Evolutionary conservation across 1,284 basidiomycete species (phyloP).

Genomic region (Anthracocystis panici-leucophaei): DNA sequence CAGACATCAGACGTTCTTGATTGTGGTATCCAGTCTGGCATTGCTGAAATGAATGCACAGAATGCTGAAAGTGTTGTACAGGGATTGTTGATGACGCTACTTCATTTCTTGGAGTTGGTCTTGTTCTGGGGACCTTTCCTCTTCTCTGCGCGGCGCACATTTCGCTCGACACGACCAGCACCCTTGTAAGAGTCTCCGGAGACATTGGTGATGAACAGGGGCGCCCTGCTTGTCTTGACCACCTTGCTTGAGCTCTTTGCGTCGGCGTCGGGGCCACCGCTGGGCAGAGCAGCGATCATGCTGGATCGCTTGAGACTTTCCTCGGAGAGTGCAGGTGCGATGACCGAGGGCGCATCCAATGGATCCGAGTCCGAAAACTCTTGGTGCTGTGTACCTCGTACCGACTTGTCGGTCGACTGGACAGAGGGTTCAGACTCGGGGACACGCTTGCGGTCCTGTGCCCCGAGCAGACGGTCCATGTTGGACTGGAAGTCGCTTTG

Average conservation of each 20-base stretch:
- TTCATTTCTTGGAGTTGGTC: conserved; percentile 8
- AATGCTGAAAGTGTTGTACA: conserved; percentile 9
- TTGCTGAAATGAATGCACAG: neutral
- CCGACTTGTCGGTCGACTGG: conserved; percentile 38
- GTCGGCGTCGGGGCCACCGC: conserved; percentile 38
- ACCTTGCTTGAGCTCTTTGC: conserved; percentile 27
- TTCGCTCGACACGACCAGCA: conserved; percentile 46
- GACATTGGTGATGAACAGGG: conserved; percentile 41
- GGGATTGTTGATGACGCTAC: neutral
- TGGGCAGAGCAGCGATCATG: conserved; percentile 44
- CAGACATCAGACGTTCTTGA: neutral
- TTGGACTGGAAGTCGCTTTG: conserved; percentile 63
- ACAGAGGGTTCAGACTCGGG: conserved; percentile 38
- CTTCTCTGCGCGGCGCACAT: conserved; percentile 47
- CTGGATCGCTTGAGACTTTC: conserved; percentile 26
- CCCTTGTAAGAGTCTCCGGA: conserved; percentile 53
- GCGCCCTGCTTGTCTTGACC: conserved; percentile 15
- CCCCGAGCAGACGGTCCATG: conserved; percentile 65
- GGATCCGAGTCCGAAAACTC: conserved; percentile 50
- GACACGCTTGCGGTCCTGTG: conserved; percentile 44
- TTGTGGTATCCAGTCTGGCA: conserved; percentile 22
- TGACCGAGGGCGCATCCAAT: conserved; percentile 31
- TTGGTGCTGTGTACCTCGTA: conserved; percentile 56
- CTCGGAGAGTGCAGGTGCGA: conserved; percentile 43
- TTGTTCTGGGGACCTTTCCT: conserved; percentile 22